Evolutionary conservation across 352 stramenopile species (phyloP).

Genomic region (Pythium scleroteichum): DNA sequence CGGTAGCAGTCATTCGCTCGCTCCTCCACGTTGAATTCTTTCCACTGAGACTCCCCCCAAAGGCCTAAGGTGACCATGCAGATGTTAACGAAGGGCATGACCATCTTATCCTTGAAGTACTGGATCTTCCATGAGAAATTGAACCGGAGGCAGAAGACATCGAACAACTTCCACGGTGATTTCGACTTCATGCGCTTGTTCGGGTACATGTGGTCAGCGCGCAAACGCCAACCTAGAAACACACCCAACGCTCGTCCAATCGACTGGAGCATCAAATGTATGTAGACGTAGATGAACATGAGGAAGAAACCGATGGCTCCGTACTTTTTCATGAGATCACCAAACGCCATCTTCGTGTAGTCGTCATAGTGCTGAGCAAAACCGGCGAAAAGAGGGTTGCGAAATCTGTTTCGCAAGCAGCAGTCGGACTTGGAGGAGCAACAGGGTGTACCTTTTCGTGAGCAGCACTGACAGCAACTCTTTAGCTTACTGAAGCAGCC

Average conservation of each 20-base stretch:
- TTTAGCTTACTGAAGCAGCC: constrained; percentile 9
- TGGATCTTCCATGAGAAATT: constrained; percentile 59
- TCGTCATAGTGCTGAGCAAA: constrained; percentile 39
- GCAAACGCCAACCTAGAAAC: constrained; percentile 40
- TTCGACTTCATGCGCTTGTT: constrained; percentile 28
- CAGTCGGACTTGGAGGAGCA: background rate
- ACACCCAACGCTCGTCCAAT: constrained; percentile 40
- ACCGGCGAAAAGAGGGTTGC: constrained; percentile 14
- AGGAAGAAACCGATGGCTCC: constrained; percentile 38
- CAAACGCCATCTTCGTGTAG: constrained; percentile 38
- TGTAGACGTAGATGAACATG: constrained; percentile 56
- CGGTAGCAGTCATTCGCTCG: constrained; percentile 55
- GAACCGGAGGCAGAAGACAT: constrained; percentile 55
- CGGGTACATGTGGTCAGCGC: constrained; percentile 48
- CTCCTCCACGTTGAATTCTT: constrained; percentile 58
- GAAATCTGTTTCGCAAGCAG: constrained; percentile 1
- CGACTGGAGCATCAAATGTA: constrained; percentile 51
- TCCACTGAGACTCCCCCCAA: constrained; percentile 51
- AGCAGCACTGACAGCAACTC: constrained; percentile 8
- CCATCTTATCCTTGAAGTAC: constrained; percentile 62
- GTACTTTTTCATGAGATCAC: constrained; percentile 41
- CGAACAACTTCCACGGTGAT: constrained; percentile 33
- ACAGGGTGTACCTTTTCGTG: too few relatives aligned
- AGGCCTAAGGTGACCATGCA: constrained; percentile 44
- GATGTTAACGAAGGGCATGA: constrained; percentile 53